Evolutionary conservation across 192 early-diverging fungal genomes (phyloP), one percentile per base, ranked within the genome.

Genomic region (Geranomyces michiganensis): DNA sequence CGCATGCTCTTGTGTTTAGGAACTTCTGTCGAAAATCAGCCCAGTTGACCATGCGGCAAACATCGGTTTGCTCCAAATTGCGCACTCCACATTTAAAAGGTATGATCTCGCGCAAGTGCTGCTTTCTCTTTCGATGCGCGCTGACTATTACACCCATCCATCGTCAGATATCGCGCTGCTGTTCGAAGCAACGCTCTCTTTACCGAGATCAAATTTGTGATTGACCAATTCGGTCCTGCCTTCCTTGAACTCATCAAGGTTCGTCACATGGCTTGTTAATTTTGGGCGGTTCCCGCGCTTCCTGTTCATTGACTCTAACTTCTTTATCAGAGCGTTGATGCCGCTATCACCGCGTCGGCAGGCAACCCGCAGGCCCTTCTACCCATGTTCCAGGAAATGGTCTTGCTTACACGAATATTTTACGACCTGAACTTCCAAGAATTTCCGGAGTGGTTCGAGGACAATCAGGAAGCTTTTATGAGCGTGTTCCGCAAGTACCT

Each of bases 391-490:
- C 88, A 94, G 68, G 85, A 87, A 15, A 66, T 99, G 26, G 78
- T 89, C 56, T 84, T 95, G 8, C 73, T 97, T 62, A 85, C 87
- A 62, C 92, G 96, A 78, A 92, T 99, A 61, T 99, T 90, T 76
- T 95, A 95, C 72, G 91, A 92, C 76, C 81, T 99, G 55, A 99
- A 96, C 71, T 96, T 84, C 74, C 96, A 97, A 80, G 97, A 99
- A 78, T 78, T 97, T 60, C 96, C 97, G 15, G 93, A 95, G 72
- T 97, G 94, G 76, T 98, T 97, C 66, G 96, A 97, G 72, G 94
- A 97, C 77, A 87, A 97, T 76, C 88, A 94, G 80, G 78, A 75
- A 13, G 75, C 82, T 68, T 96, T 94, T 59, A 90, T 97, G 92
- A 65, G 76, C 19, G 73, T 95, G 13, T 88, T 98, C 70, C 89